Evolutionary conservation across 2,329 filamentous ascomycete species (phyloP).

Genomic region (Elsinoe ampelina): DNA sequence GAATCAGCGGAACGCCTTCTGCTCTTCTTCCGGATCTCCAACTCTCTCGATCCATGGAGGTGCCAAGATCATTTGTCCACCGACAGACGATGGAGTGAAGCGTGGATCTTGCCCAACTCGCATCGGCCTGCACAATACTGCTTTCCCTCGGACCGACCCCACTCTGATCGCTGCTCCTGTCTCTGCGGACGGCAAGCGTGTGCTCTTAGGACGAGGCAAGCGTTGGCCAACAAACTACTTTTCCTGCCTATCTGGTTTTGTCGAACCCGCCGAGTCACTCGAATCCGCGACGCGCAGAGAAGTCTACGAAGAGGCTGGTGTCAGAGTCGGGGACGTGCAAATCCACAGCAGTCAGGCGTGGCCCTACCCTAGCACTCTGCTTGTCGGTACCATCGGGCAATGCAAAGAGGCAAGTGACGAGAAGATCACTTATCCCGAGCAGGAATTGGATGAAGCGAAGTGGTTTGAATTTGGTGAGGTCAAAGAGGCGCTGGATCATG

Average conservation of each 20-base stretch:
- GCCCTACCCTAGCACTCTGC: slow-evolving; percentile 76
- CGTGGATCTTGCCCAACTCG: slow-evolving; percentile 18
- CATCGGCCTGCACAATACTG: slow-evolving; percentile 20
- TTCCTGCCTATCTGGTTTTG: slow-evolving; percentile 49
- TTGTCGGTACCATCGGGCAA: slow-evolving; percentile 50
- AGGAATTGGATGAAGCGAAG: slow-evolving; percentile 20
- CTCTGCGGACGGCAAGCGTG: slow-evolving; percentile 18
- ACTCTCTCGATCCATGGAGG: slow-evolving; percentile 19
- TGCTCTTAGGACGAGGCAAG: slow-evolving; percentile 19
- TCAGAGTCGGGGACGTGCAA: slow-evolving; percentile 65
- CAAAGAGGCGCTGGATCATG: slow-evolving; percentile 19
- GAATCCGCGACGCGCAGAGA: slow-evolving; percentile 77
- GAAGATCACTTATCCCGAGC: slow-evolving; percentile 20
- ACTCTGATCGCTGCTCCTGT: slow-evolving; percentile 20
- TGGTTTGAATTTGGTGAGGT: slow-evolving; percentile 21
- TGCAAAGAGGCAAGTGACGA: slow-evolving; percentile 17
- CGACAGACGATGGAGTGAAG: slow-evolving; percentile 17
- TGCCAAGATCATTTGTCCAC: slow-evolving; percentile 20
- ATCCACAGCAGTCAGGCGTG: slow-evolving; percentile 80
- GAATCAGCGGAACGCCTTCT: slow-evolving; percentile 18
- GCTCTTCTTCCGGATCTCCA: slow-evolving; percentile 18
- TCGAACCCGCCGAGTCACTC: slow-evolving; percentile 75
- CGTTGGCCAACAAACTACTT: slow-evolving; percentile 21
- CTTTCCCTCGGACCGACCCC: slow-evolving; percentile 20
- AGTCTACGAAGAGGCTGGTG: slow-evolving; percentile 79